Percentiles rank a stretch among this genome's conserved stretches.
These are phyloP conservation scores for Breviolum minutum DNA, from an alignment of 73 alveolate genomes.

Conservation along the genomic window DNA sequence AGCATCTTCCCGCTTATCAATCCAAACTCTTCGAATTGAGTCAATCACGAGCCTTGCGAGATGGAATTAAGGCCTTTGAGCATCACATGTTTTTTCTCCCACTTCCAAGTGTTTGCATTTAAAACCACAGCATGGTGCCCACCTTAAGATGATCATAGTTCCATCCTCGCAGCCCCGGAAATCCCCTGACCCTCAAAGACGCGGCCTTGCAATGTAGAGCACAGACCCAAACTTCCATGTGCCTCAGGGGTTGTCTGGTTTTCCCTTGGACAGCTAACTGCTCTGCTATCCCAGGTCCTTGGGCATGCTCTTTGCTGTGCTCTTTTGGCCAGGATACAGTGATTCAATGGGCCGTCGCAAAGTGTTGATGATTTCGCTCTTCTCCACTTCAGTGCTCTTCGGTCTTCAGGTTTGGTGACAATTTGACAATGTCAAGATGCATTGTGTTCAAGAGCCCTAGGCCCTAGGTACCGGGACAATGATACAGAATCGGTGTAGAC, in stretches of 20 bases:
- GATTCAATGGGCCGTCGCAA: slow-evolving; percentile 66
- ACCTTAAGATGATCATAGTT: too few relatives aligned
- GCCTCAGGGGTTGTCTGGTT: too few relatives aligned
- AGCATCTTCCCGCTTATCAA: background rate
- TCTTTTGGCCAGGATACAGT: slow-evolving; percentile 20
- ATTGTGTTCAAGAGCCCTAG: background rate
- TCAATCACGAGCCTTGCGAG: background rate
- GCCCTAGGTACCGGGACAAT: too few relatives aligned
- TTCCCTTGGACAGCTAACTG: too few relatives aligned
- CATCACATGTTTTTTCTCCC: too few relatives aligned
- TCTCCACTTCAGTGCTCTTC: background rate
- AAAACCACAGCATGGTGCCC: too few relatives aligned
- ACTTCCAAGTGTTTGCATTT: too few relatives aligned
- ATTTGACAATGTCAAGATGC: background rate
- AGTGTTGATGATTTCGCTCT: slow-evolving; percentile 9
- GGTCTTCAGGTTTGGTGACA: background rate
- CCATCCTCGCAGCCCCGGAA: too few relatives aligned
- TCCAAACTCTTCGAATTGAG: background rate
- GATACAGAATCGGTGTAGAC: background rate
- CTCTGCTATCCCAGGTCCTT: background rate
- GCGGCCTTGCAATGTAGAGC: too few relatives aligned
- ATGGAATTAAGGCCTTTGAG: too few relatives aligned
- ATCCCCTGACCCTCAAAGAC: too few relatives aligned
- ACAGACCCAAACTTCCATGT: too few relatives aligned
- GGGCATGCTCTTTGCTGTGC: slow-evolving; percentile 68